These are phyloP conservation scores for Escallonia rubra DNA, from an alignment of 129 eudicot genomes.

Conservation along the genomic window DNA sequence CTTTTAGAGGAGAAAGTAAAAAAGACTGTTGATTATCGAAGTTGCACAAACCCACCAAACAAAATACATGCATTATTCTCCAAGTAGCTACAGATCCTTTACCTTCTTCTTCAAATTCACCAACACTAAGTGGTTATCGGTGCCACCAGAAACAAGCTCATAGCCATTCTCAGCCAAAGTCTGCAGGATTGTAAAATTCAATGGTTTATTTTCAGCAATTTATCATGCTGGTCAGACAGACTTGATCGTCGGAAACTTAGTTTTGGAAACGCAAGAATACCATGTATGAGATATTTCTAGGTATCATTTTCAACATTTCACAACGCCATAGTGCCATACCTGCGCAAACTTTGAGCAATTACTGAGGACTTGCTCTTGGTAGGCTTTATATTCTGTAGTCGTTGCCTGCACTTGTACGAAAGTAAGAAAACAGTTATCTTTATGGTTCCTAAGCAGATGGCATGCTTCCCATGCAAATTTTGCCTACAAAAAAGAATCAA, in stretches of 20 bases:
- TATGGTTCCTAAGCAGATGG: not conserved
- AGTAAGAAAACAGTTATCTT: slow-evolving; percentile 2
- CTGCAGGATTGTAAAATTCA: slow-evolving; percentile 34
- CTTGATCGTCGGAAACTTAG: not conserved
- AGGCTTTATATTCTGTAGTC: slow-evolving; percentile 93
- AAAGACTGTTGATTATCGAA: too few species aligned
- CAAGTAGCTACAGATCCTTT: not conserved
- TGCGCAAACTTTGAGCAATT: slow-evolving; percentile 82
- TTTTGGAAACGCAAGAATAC: not conserved
- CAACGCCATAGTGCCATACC: slow-evolving; percentile 30
- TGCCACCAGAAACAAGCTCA: slow-evolving; percentile 99
- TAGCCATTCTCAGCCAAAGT: slow-evolving; percentile 66
- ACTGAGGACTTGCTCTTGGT: slow-evolving; percentile 98
- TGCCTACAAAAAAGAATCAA: not conserved
- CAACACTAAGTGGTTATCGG: slow-evolving; percentile 91
- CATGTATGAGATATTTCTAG: not conserved
- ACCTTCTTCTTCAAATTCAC: slow-evolving; percentile 95
- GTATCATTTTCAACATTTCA: not conserved
- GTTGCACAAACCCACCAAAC: too few species aligned
- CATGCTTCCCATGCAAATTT: not conserved
- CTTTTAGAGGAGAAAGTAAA: too few species aligned
- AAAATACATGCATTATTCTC: not conserved
- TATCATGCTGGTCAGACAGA: not conserved
- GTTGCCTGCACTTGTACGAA: slow-evolving; percentile 59
- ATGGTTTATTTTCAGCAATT: not conserved